These are phyloP conservation scores for Aureobasidium sp. DNA, from an alignment of 2,329 filamentous ascomycete genomes.

Conservation along the genomic window DNA sequence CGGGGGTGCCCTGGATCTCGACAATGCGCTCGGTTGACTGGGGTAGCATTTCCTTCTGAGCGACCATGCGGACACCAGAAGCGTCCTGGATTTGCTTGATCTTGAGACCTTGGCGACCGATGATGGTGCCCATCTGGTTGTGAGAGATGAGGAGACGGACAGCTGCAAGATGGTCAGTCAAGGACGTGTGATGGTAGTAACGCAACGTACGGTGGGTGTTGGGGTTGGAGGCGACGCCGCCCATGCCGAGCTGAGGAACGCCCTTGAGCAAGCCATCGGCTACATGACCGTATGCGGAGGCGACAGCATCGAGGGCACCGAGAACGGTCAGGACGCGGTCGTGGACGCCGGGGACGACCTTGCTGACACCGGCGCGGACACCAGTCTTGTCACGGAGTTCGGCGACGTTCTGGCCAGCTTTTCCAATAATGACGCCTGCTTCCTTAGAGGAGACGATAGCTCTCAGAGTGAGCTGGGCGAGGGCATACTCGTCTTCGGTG, in stretches of 20 bases:
- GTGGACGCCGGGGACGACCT: conserved; percentile 94
- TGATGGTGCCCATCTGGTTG: conserved; percentile 99
- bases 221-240: conserved; percentile 74
- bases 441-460: conserved; percentile 99
- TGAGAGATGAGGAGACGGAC: conserved; percentile 98
- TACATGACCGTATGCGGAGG: conserved; percentile 88
- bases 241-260: conserved; percentile 92
- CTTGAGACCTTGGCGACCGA: conserved; percentile 90
- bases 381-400: conserved; percentile 95
- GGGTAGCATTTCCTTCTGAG: conserved; percentile 98
- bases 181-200: conserved; percentile 13
- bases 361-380: conserved; percentile 96
- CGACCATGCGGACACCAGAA: conserved; percentile 96
- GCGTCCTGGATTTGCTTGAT: conserved; percentile 99
- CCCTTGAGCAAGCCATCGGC: conserved; percentile 87
- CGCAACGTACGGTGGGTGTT: conserved; percentile 81
- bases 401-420: conserved; percentile 96
- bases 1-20: conserved; percentile 88
- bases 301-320: conserved; percentile 77
- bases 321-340: conserved; percentile 96
- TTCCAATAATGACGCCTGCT: conserved; percentile 97
- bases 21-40: conserved; percentile 98
- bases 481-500: conserved; percentile 94
- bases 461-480: conserved; percentile 84
- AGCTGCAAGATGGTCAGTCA: conserved; percentile 45